Evolutionary conservation across 225 moss, liverwort and hornwort genomes (phyloP), one percentile per base, ranked within the genome.

Genomic region (Physcomitrellopsis africana): DNA sequence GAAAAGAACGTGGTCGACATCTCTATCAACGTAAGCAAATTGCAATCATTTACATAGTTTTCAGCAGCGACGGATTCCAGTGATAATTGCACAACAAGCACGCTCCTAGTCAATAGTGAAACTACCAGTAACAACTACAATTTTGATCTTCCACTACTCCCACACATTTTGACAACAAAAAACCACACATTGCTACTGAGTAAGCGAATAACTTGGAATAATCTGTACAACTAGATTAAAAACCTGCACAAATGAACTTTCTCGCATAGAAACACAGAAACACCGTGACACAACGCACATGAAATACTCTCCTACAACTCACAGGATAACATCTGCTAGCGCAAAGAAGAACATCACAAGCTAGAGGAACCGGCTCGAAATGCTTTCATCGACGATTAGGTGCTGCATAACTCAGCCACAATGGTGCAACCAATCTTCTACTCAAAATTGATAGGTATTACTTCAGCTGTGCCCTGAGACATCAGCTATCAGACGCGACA

Each of bases 131-230:
- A 7, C 7, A 37, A 43, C 49, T 63, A 48, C 64, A 42, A 42
- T 24, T n/a, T 16, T 48, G 45, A 41, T 58, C 19, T 72, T 76
- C 58, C 68, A 26, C 57, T 58, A 76, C 69, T 59, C 59, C 32
- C 27, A 49, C 4, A 49, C 42, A 76, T 51, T 51, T 37, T n/a
- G 19, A 62, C 11, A 17, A 58, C 16, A 11, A 32, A 27, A 73
- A 68, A 49, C 41, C 19, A 49, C 22, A 57, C 1, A 16, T 24
- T 45, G 14, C 0, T n/a, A 23, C 37, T 2, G 43, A 13, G 54
- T 70, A 52, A 54, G 13, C 59, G 59, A 27, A 27, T 43, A 43
- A 10, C 57, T 56, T 14, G 11, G 52, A 57, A 58, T 11, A 45
- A 24, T 12, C 22, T 73, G 29, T 26, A 69, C 63, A 49, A 43